Evolutionary conservation across 228 moss, liverwort and hornwort genomes (phyloP).

Genomic region (Sphagnum fallax): DNA sequence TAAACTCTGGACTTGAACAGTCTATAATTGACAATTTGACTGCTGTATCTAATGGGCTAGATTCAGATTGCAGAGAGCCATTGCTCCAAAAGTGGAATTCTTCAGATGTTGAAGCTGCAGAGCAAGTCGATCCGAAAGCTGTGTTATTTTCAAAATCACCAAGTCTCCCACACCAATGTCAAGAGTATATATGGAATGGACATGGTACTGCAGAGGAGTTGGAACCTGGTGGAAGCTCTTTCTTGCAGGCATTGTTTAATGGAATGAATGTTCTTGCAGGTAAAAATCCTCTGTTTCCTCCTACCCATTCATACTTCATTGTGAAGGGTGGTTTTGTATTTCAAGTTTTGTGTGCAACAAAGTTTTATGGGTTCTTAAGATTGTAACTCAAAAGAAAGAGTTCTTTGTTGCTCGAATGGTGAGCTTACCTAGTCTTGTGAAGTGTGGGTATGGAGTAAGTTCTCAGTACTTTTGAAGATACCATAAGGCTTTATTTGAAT

Average conservation of each 20-base stretch:
- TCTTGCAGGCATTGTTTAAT: constrained; percentile 76
- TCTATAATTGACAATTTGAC: constrained; percentile 12
- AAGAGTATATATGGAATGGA: background rate
- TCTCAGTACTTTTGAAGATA: background rate
- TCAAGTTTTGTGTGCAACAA: too few species aligned
- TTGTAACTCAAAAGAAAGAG: too few species aligned
- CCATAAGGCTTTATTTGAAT: background rate
- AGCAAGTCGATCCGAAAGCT: background rate
- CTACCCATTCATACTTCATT: too few species aligned
- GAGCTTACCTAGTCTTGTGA: background rate
- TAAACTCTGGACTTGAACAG: constrained; percentile 2
- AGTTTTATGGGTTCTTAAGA: too few species aligned
- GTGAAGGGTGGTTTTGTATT: too few species aligned
- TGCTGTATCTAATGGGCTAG: constrained; percentile 7
- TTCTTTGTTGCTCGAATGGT: too few species aligned
- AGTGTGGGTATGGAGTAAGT: background rate
- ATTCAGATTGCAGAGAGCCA: constrained; percentile 25
- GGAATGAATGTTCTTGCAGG: constrained; percentile 95
- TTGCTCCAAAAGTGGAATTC: constrained; percentile 14
- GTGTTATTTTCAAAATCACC: background rate
- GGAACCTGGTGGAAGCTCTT: constrained; percentile 46
- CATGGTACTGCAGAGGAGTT: background rate
- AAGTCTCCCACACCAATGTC: too few species aligned
- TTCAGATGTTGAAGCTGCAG: constrained; percentile 19
- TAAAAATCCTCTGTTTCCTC: constrained; percentile 4